Conservation (phyloP, 169 alveolate genomes). For the Neospora caninum region DNA sequence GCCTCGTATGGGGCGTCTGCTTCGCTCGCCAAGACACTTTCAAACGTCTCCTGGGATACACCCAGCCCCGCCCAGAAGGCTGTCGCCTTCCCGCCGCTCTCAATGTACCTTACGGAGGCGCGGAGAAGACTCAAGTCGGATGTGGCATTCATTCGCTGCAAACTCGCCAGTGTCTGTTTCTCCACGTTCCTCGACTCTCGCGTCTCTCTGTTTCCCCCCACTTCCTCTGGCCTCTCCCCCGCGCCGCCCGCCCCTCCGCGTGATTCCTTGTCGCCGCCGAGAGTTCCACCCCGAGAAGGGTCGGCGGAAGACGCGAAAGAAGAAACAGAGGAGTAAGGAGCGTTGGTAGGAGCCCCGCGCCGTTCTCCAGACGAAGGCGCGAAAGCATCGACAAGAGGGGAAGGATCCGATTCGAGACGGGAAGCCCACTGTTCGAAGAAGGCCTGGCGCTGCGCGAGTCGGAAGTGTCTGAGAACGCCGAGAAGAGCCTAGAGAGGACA, state of each 20-base stretch:
- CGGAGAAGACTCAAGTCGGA: not conserved
- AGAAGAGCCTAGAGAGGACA: not conserved
- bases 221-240: not conserved
- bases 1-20: not conserved
- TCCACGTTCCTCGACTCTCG: not conserved
- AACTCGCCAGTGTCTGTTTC: not conserved
- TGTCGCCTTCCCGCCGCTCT: not conserved
- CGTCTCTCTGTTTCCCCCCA: not conserved
- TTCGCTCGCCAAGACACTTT: not conserved
- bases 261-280: not conserved
- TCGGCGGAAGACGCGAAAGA: not conserved
- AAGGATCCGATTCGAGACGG: not conserved
- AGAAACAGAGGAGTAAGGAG: not conserved
- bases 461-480: not conserved
- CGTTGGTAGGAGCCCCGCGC: not conserved
- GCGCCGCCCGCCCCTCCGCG: not conserved
- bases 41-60: not conserved
- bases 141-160: not conserved
- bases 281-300: not conserved
- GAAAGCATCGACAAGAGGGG: not conserved
- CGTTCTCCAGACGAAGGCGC: not conserved
- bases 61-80: conserved; percentile 5
- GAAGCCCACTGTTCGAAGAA: conserved; percentile 15
- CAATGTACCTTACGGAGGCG: not conserved
- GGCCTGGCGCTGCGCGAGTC: not conserved